Conservation (phyloP, 2,329 filamentous ascomycete genomes). For the Aspergillus clavatus region DNA sequence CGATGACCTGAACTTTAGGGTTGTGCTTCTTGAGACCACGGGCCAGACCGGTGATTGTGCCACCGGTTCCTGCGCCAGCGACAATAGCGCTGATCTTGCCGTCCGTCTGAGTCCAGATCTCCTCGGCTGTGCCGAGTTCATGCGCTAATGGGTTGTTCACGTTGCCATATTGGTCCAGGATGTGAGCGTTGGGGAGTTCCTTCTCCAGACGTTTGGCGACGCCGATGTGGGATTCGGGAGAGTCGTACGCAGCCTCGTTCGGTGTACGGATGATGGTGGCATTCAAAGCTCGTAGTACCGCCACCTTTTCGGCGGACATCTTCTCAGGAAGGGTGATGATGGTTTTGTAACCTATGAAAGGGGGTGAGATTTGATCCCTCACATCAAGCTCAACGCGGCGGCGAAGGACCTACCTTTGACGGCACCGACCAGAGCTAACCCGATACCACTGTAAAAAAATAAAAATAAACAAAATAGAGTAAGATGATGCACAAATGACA, state of each 20-base stretch:
- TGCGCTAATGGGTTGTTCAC: constrained; percentile 87
- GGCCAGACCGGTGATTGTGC: constrained; percentile 87
- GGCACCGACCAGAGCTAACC: constrained; percentile 85
- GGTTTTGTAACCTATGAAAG: constrained; percentile 70
- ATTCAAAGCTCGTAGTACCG: constrained; percentile 85
- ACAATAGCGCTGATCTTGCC: constrained; percentile 79
- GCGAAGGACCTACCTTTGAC: constrained; percentile 60
- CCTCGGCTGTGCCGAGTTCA: constrained; percentile 89
- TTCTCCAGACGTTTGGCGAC: constrained; percentile 86
- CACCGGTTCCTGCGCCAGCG: constrained; percentile 90
- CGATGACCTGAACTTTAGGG: constrained; percentile 76
- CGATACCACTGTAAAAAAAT: constrained; percentile 64
- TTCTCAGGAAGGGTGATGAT: constrained; percentile 99
- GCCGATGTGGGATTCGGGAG: constrained; percentile 93
- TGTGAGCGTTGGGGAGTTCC: constrained; percentile 94
- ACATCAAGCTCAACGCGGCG: background rate
- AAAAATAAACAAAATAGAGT: too few relatives aligned
- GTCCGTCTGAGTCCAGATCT: constrained; percentile 88
- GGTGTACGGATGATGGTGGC: constrained; percentile 97
- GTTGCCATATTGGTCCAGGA: constrained; percentile 94
- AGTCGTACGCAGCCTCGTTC: constrained; percentile 90
- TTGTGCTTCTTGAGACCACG: constrained; percentile 85
- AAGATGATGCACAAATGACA: background rate
- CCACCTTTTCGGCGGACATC: constrained; percentile 98
- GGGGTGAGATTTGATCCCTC: background rate